These are phyloP conservation scores for Astrephomene gubernaculifera DNA, from an alignment of 139 green algal genomes.

Conservation along the genomic window DNA sequence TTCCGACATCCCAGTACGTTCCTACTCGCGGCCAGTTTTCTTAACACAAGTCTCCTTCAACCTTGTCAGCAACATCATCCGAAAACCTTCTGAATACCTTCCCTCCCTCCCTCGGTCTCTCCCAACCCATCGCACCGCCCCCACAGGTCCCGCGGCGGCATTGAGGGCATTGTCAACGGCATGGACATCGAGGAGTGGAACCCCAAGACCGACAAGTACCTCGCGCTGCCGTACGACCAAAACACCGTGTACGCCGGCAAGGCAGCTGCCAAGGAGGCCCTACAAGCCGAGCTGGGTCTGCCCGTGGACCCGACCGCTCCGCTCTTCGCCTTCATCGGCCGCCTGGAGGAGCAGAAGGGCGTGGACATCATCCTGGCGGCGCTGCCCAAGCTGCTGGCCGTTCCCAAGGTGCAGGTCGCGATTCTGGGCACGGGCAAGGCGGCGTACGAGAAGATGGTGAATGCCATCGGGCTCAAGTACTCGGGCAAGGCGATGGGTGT, in stretches of 20 bases:
- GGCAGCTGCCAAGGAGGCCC: slow-evolving; percentile 89
- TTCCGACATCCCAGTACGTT: too few relatives aligned
- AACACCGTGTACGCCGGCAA: slow-evolving; percentile 85
- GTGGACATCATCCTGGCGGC: slow-evolving; percentile 96
- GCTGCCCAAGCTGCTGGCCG: slow-evolving; percentile 80
- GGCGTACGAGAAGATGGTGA: slow-evolving; percentile 84
- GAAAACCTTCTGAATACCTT: too few relatives aligned
- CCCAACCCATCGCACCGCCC: not conserved
- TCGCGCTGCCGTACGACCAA: slow-evolving; percentile 93
- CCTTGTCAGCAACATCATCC: too few relatives aligned
- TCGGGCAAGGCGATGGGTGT: slow-evolving; percentile 82
- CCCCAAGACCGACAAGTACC: slow-evolving; percentile 94
- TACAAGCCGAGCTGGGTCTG: slow-evolving; percentile 78
- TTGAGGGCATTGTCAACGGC: slow-evolving; percentile 98
- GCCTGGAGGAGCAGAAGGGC: slow-evolving; percentile 99
- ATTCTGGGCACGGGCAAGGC: slow-evolving; percentile 98
- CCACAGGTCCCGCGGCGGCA: slow-evolving; percentile 59
- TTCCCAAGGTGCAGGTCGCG: slow-evolving; percentile 74
- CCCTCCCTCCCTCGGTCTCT: too few relatives aligned
- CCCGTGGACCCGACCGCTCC: slow-evolving; percentile 82
- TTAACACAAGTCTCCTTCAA: too few relatives aligned
- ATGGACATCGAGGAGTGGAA: slow-evolving; percentile 98
- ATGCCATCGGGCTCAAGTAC: slow-evolving; percentile 70
- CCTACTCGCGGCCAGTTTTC: too few relatives aligned
- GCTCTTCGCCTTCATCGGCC: slow-evolving; percentile 94